Base-by-base conservation (phyloP, 257 asterid genomes). In the Solanum chilense region DNA sequence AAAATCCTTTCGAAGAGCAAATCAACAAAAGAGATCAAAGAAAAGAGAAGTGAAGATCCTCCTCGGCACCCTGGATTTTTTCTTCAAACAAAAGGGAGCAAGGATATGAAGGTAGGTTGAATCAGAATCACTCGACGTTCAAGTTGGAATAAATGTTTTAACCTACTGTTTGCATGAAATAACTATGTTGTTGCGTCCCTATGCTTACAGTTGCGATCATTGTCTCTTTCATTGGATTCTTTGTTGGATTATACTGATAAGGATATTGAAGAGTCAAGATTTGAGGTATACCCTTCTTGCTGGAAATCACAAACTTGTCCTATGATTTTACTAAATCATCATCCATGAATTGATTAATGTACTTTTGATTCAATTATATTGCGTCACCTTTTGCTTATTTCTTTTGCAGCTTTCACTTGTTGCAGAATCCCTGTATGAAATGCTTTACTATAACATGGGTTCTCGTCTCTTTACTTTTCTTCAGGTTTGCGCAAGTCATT, bases 401-500 rank as follows among this genome's bases (percentile, higher is more conserved):
- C 45, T 87, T 47, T 84, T 91, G 91, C 93, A 97, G 99, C 89
- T 97, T 84, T 97, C 99, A 33, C 83, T 97, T 87, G 95, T 97
- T 91, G 99, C 98, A 1, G 99, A 97, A 89, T 89, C 97, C 88
- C 89, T 97, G 58, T 92, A 93, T 89, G 99, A 97, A 92, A 94
- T 97, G 98, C 97, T 97, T 88, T 97, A 97, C 88, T 94, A 91
- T 83, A 93, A 93, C 91, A 97, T 97, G 99, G 99, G 97, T 70
- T 91, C 92, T 87, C 94, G 99, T 39, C 94, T 97, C 77, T 90
- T 96, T 88, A 71, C 88, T 84, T 97, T 97, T 93, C 98, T 97
- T 76, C 94, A 97, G 99, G 99, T 96, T 91, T 70, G 91, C 47
- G 82, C 82, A 87, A 44, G 86, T 85, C 74, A 39, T 71, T 15